Evolutionary conservation across 345 rosid genomes (phyloP), one percentile per base, ranked within the genome.

Genomic region (Luvunga scandens): DNA sequence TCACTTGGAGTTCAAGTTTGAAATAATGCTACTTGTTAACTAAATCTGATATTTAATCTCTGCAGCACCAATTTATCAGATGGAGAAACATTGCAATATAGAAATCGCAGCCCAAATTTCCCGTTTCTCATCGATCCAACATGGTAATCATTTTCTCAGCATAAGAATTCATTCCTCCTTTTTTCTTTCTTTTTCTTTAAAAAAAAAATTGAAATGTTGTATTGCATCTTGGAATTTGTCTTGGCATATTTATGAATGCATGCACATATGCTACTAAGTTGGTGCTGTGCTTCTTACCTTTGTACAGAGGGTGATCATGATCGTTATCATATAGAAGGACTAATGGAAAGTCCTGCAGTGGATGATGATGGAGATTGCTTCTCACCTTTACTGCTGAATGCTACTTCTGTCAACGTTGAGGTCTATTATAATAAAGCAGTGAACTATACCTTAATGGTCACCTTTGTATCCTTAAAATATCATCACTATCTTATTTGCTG

Each of bases 351-450:
- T 85, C 97, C 98, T 82, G 83, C 95, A 30, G 93, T 90, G 71
- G 97, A 94, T 73, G 97, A 94, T 83, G 99, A 96, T 60, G 89
- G 89, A 83, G 97, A 92, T 81, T 96, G 99, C 88, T 89, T 96
- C 86, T 84, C 97, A 4, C 97, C 97, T 38, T 84, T 96, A 72
- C 84, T 87, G 28, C 82, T 96, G 78, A 96, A 94, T 86, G 94
- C 95, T 45, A 94, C 99, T 77, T 92, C 99, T 81, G 88, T 96
- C 72, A 96, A 96, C 83, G 87, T 94, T 79, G 97, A 96, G 81
- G 95, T 92, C 75, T 96, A 96, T 87, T 96, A 91, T 76, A 96
- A 92, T 80, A 94, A 94, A 89, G 99, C 99, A 83, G 99, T 96
- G 83, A 96, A 96, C 85, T 94, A 96, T 85, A 94, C 98, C 63